A percentile compares a stretch with the other conserved stretches of the same genome.
Evolutionary conservation across 768 basidiomycete genomes (phyloP).

Genomic region (Boletus insuetus): DNA sequence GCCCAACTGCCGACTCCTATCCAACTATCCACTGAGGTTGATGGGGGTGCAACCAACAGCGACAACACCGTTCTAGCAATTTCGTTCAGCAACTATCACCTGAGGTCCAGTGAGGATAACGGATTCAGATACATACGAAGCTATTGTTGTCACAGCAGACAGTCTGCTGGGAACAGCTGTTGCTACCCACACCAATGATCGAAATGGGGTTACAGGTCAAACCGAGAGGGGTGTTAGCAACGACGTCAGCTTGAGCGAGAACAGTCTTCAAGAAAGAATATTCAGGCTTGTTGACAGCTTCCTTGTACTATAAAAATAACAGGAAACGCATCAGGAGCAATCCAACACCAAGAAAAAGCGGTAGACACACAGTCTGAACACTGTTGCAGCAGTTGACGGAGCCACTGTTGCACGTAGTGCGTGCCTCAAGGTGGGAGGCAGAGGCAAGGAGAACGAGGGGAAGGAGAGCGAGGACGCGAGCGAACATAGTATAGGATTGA

Average conservation of each 20-base stretch:
- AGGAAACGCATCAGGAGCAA: no score
- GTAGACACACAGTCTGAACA: no score
- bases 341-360: no score
- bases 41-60: not conserved
- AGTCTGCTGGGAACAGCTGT: not conserved
- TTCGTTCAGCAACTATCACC: not conserved
- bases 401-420: constrained; percentile 12
- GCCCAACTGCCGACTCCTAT: not conserved
- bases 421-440: constrained; percentile 2
- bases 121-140: constrained; percentile 2
- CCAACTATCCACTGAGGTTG: not conserved
- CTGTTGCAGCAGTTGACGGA: no score
- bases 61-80: constrained; percentile 6
- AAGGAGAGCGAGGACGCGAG: constrained; percentile 17
- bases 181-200: not conserved
- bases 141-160: constrained; percentile 6
- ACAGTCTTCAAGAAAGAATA: no score
- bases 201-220: not conserved
- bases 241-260: not conserved
- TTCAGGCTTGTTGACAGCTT: no score
- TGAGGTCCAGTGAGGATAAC: rapidly evolving
- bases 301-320: no score
- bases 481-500: constrained; percentile 18
- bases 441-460: constrained; percentile 16
- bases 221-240: not conserved